Base-by-base conservation (phyloP, 139 green algal genomes). In the Ostreobium quekettii region DNA sequence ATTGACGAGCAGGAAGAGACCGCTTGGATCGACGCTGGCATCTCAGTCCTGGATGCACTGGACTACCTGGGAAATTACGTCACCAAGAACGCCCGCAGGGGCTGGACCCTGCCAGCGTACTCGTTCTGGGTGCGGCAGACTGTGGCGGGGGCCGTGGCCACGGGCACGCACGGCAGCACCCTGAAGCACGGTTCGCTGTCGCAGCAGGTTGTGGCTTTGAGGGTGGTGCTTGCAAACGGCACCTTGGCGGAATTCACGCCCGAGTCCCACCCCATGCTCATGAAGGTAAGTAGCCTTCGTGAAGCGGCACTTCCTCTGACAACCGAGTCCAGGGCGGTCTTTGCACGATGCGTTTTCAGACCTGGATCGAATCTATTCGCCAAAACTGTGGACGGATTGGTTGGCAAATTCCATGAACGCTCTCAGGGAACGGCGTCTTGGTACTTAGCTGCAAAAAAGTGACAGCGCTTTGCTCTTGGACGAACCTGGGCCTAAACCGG, bases 171-270 rank as follows among this genome's bases (percentile, higher is more conserved):
- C 24, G 59, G 59, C 31, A 66, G 59, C 59, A 66, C 19, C 19
- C 47, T 66, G 29, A 66, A 42, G 7, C 29, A 66, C 29, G 29
- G 29, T 33, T 47, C 59, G 4, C 59, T 66, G 19, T 56, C 70
- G 15, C 32, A 39, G 0, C 77, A 83, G 71, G 71, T 78, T n/a
- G 39, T 84, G n/a, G 72, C 53, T 4, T 61, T 92, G 6, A 67
- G 76, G 22, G 48, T 93, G 58, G 79, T 91, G 33, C 64, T 91
- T 26, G 86, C 85, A 3, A 90, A 96, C 76, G 88, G 90, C 33
- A 89, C 78, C 0, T 22, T 88, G 32, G 48, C 67, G n/a, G 67
- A 76, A 3, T 76, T 93, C 56, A 82, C 77, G 0, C 48, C 74
- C 15, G 71, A 77, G 11, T 76, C 56, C 22, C 66, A 93, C 72